phyloP scores from a whole-genome alignment of 1,284 basidiomycete genomes.

The Leccinum griseonigrum region DNA sequence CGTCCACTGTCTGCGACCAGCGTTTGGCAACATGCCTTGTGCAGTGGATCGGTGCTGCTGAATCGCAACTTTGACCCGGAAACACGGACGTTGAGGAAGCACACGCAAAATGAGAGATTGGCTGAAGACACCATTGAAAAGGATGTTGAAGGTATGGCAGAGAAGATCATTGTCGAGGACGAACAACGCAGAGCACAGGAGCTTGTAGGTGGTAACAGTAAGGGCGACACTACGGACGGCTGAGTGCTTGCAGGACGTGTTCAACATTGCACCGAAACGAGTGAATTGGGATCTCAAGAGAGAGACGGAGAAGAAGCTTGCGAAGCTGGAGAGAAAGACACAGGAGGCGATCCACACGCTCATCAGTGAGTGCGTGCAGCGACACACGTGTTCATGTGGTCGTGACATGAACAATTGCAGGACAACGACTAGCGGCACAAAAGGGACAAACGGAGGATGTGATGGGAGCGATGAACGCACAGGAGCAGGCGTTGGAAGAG shows the following conservation, averaged over 20 bases:
- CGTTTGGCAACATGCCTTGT: constrained; percentile 1
- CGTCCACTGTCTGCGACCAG: not conserved
- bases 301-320: constrained; percentile 87
- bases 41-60: constrained; percentile 59
- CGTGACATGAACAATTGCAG: constrained; percentile 36
- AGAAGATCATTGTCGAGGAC: constrained; percentile 83
- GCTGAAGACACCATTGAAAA: constrained; percentile 88
- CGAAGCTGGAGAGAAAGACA: constrained; percentile 86
- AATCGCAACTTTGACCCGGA: constrained; percentile 86
- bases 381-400: constrained; percentile 16
- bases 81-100: constrained; percentile 74
- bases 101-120: constrained; percentile 47
- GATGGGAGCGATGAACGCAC: constrained; percentile 74
- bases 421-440: constrained; percentile 72
- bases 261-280: constrained; percentile 95
- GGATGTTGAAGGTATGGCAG: constrained; percentile 80
- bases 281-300: constrained; percentile 98
- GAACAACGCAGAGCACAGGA: constrained; percentile 83
- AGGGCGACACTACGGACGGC: constrained; percentile 1
- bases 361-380: constrained; percentile 65
- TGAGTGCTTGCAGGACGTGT: constrained; percentile 68
- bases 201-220: constrained; percentile 54
- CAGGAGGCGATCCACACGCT: constrained; percentile 91
- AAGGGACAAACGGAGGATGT: constrained; percentile 75
- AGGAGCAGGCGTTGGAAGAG: constrained; percentile 51